These are phyloP conservation scores for Pythium apleroticum DNA, from an alignment of 352 stramenopile species.

Conservation along the genomic window DNA sequence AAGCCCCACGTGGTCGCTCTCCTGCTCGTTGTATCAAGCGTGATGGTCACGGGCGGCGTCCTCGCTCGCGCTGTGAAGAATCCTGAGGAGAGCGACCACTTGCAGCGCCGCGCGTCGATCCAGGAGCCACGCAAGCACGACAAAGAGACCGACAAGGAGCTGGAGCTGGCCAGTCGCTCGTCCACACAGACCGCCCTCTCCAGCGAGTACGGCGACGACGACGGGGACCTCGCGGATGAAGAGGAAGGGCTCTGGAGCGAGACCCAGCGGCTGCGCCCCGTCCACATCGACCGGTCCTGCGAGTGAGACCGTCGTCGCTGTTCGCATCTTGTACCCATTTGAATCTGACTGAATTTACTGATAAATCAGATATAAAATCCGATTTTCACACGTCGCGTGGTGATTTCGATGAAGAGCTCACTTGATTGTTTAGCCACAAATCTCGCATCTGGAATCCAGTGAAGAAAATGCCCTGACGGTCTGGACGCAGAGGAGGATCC, in stretches of 20 bases:
- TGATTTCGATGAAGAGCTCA: neutral
- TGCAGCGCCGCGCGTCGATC: constrained; percentile 7
- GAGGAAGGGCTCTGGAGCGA: constrained; percentile 22
- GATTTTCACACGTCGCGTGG: neutral
- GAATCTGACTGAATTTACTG: neutral
- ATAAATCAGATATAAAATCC: neutral
- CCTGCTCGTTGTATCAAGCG: constrained; percentile 70
- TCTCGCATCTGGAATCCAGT: neutral
- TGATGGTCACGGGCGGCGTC: constrained; percentile 68
- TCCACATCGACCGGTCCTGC: constrained; percentile 13
- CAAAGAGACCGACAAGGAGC: neutral
- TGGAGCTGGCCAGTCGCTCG: constrained; percentile 15
- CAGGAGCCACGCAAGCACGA: constrained; percentile 1
- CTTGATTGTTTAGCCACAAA: neutral
- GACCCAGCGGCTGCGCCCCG: constrained; percentile 18
- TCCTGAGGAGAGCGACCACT: constrained; percentile 28
- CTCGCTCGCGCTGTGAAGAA: constrained; percentile 40
- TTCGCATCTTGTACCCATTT: neutral
- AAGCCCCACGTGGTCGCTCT: constrained; percentile 76
- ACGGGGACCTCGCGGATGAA: constrained; percentile 17
- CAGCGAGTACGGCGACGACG: constrained; percentile 24
- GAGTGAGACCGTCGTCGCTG: constrained; percentile 1
- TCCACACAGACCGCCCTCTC: constrained; percentile 20
- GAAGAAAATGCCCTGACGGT: no score
- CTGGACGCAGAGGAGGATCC: neutral